Evolutionary conservation across 352 stramenopile species (phyloP).

Genomic region (Plasmopara halstedii): DNA sequence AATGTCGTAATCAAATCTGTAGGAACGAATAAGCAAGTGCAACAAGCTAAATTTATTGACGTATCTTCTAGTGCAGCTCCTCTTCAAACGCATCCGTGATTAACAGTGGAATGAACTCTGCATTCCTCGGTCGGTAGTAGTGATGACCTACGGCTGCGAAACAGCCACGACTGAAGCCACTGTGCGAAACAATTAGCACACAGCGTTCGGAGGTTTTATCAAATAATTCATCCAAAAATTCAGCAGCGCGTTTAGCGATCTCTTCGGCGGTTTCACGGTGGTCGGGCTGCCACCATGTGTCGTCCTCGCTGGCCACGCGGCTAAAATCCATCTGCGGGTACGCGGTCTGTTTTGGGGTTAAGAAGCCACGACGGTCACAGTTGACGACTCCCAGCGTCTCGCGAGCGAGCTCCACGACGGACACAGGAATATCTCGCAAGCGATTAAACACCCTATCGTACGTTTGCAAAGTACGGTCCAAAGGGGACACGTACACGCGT

Average conservation of each 20-base stretch:
- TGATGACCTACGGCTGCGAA: constrained; percentile 47
- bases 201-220: constrained; percentile 24
- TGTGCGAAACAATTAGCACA: constrained; percentile 57
- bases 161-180: constrained; percentile 56
- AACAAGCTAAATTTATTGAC: too few relatives aligned
- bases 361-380: constrained; percentile 45
- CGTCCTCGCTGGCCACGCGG: constrained; percentile 32
- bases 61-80: constrained; percentile 12
- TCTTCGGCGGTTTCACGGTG: constrained; percentile 56
- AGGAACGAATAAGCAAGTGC: background rate
- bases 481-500: constrained; percentile 52
- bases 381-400: constrained; percentile 64
- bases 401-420: constrained; percentile 40
- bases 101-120: constrained; percentile 57
- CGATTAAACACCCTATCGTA: constrained; percentile 34
- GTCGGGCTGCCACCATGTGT: constrained; percentile 45
- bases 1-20: constrained; percentile 1
- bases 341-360: constrained; percentile 25
- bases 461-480: constrained; percentile 61
- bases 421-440: constrained; percentile 30
- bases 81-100: constrained; percentile 30
- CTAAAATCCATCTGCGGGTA: constrained; percentile 52
- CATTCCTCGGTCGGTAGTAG: constrained; percentile 60
- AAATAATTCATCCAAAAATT: constrained; percentile 48
- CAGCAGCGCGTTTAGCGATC: constrained; percentile 38